A percentile compares a stretch with the other conserved stretches of the same genome.
Conservation (phyloP, 371 early-diverging fungal species). For the Sporodiniella umbellata region DNA sequence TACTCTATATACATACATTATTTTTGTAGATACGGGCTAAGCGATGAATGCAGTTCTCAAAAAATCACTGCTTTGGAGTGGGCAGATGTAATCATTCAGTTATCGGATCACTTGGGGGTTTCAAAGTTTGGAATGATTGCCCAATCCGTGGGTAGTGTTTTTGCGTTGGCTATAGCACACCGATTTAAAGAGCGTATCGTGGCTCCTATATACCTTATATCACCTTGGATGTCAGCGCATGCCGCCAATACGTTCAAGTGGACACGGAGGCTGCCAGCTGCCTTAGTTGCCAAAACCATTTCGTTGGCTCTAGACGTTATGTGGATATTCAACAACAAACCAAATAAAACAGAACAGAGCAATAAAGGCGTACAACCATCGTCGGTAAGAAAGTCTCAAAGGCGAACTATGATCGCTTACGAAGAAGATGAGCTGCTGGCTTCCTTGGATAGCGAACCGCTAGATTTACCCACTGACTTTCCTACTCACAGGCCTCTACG, state of each 20-base stretch:
- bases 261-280: slow-evolving; percentile 45
- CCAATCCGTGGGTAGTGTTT: slow-evolving; percentile 49
- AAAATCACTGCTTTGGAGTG: slow-evolving; percentile 42
- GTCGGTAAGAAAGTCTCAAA: background rate
- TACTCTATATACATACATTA: background rate
- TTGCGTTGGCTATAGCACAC: slow-evolving; percentile 40
- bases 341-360: background rate
- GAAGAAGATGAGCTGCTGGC: slow-evolving; percentile 38
- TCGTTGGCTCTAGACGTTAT: slow-evolving; percentile 49
- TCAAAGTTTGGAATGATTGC: slow-evolving; percentile 39
- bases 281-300: slow-evolving; percentile 36
- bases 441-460: slow-evolving; percentile 27
- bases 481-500: slow-evolving; percentile 46
- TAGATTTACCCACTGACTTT: slow-evolving; percentile 43
- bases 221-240: slow-evolving; percentile 52
- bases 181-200: slow-evolving; percentile 33
- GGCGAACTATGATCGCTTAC: slow-evolving; percentile 17
- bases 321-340: slow-evolving; percentile 37
- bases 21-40: slow-evolving; percentile 38
- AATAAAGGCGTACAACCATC: background rate
- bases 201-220: slow-evolving; percentile 42
- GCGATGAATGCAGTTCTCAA: slow-evolving; percentile 37
- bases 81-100: slow-evolving; percentile 45
- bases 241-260: slow-evolving; percentile 51
- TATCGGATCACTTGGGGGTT: slow-evolving; percentile 36